Evolutionary conservation across 1,139 yeast species (phyloP).

Genomic region (Yarrowia galli): DNA sequence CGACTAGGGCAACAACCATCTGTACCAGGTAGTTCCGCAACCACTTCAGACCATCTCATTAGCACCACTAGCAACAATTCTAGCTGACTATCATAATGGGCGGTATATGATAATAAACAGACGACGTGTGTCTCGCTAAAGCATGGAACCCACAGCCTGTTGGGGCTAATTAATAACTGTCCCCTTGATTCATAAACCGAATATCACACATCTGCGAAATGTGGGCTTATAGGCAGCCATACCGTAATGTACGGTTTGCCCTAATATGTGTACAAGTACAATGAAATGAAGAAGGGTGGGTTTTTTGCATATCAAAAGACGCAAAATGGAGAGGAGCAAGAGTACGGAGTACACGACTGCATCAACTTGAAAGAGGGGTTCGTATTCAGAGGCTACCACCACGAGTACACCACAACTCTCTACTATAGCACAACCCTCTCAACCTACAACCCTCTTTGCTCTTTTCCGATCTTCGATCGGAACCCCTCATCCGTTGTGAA

Average conservation of each 20-base stretch:
- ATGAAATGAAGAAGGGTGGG: background rate
- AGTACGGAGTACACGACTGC: background rate
- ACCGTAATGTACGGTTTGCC: constrained; percentile 1
- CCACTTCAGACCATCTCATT: too few relatives aligned
- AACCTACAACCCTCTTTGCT: background rate
- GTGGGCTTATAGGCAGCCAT: background rate
- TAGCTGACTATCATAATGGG: too few relatives aligned
- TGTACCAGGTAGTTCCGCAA: background rate
- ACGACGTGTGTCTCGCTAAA: too few relatives aligned
- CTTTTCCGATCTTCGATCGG: constrained; percentile 1
- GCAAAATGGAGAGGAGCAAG: background rate
- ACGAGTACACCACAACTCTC: too few relatives aligned
- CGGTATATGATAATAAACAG: too few relatives aligned
- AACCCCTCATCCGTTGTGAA: constrained; percentile 1
- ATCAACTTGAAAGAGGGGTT: too few relatives aligned
- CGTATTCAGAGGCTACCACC: too few relatives aligned
- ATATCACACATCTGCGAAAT: background rate
- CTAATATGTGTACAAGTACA: too few relatives aligned
- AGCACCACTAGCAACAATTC: too few relatives aligned
- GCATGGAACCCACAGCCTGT: too few relatives aligned
- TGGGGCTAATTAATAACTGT: background rate
- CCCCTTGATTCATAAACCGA: background rate
- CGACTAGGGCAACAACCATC: too few relatives aligned
- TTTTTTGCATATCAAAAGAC: background rate
- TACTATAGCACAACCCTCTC: too few relatives aligned